Evolutionary conservation across 257 asterid genomes (phyloP).

Genomic region (Primulina huaijiensis): DNA sequence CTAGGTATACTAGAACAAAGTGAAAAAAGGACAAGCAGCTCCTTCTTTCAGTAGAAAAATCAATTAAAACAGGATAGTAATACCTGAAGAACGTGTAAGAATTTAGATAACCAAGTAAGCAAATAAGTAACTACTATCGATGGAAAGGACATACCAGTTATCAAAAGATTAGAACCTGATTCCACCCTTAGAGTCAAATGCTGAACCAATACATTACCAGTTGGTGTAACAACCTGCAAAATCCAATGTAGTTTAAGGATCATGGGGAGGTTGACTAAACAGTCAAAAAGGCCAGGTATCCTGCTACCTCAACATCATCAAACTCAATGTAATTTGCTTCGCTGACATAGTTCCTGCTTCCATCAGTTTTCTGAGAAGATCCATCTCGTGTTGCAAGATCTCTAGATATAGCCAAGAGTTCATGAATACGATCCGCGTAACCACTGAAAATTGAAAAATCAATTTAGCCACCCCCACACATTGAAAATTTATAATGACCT

Average conservation of each 20-base stretch:
- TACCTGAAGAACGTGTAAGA: constrained; percentile 2
- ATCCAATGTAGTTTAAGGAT: constrained; percentile 28
- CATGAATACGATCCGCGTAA: constrained; percentile 97
- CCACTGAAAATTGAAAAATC: constrained; percentile 66
- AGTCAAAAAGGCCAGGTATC: constrained; percentile 16
- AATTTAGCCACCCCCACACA: constrained; percentile 10
- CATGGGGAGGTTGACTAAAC: constrained; percentile 25
- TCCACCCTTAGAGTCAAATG: constrained; percentile 82
- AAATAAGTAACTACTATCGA: constrained; percentile 18
- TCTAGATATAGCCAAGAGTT: constrained; percentile 82
- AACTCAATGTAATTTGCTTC: constrained; percentile 96
- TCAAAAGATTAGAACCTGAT: constrained; percentile 97
- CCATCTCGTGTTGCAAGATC: constrained; percentile 66
- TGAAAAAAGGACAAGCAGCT: constrained; percentile 3
- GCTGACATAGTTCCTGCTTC: constrained; percentile 78
- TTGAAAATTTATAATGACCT: constrained; percentile 8
- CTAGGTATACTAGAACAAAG: neutral
- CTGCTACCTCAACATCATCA: constrained; percentile 80
- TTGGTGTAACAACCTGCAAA: constrained; percentile 95
- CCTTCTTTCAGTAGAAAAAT: neutral
- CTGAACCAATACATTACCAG: constrained; percentile 91
- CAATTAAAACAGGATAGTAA: neutral
- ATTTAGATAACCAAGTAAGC: constrained; percentile 7
- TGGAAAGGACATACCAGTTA: constrained; percentile 61
- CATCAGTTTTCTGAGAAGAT: constrained; percentile 71